Evolutionary conservation across 768 basidiomycete genomes (phyloP), one percentile per base, ranked within the genome.

Genomic region (Omphalotus guepiniiformis): DNA sequence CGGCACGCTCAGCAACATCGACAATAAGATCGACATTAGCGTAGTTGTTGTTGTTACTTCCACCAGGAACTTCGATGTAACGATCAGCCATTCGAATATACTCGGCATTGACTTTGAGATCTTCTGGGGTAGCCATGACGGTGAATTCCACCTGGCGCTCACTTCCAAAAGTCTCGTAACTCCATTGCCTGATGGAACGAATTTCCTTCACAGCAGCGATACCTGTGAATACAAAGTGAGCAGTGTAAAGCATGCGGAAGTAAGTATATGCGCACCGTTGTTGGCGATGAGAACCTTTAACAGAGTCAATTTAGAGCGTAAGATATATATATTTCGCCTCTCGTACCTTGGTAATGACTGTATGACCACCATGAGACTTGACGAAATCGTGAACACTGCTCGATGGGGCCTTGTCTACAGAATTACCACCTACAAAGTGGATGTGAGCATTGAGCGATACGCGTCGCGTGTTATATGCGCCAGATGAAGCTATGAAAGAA

Each of bases 71-170:
- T 68, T 99, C 96, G 61, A 99, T 88, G 63, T 96, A 98, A 58
- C 93, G 87, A 65, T 99, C 96, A 35, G 96, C 96, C 96, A 99
- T 99, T 52, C 96, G 88, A 66, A 99, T 99, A 69, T 99, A 99
- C 61, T 99, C 96, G 26, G 96, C 96, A 60, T 99, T 99, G 66
- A 97, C 94, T 66, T 93, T 92, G 54, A 98, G 74, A 71, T 97
- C 95, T 64, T 99, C 96, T 19, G 96, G 96, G 11, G 96, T 99
- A 42, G 96, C 93, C 96, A 99, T 98, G 51, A 98, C 96, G 30
- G 93, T 95, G 75, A 99, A 98, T 65, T 99, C 94, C 70, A 99
- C 79, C 46, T 88, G 90, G 55, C 92, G 86, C 63, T 99, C 96
- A 46, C 83, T 83, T 51, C 96, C 96, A 68, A 99, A 99, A 0